Conservation (phyloP, 2,329 filamentous ascomycete species). For the Calonectria pauciramosa region DNA sequence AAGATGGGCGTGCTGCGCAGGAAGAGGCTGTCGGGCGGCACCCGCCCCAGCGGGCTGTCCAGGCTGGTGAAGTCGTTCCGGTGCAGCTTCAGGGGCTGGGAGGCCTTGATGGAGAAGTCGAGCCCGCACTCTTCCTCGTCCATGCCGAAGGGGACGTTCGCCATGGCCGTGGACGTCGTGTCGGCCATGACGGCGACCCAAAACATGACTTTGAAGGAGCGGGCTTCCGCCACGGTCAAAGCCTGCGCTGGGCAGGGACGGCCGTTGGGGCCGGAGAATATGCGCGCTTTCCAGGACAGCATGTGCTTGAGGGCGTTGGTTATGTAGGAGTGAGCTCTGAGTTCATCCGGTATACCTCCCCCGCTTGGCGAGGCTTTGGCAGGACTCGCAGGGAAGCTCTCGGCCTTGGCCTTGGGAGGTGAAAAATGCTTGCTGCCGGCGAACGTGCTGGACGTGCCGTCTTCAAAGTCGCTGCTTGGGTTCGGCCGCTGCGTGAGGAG, state of each 20-base stretch:
- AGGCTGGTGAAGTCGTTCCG: not conserved
- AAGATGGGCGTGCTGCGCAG: not conserved
- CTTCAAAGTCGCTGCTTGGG: not conserved
- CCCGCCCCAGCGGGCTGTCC: not conserved
- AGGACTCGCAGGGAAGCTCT: not conserved
- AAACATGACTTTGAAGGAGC: not conserved
- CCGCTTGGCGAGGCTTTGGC: not conserved
- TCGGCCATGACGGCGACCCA: conserved; percentile 1
- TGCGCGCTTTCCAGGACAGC: not conserved
- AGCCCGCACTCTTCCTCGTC: not conserved
- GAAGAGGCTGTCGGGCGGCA: not conserved
- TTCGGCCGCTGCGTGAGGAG: not conserved
- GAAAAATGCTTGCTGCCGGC: not conserved
- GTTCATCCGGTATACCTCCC: not conserved
- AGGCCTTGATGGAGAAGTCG: not conserved
- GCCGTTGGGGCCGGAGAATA: not conserved
- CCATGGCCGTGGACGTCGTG: not conserved
- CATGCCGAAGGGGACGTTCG: not conserved
- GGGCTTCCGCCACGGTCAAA: not conserved
- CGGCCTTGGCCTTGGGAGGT: too few relatives aligned
- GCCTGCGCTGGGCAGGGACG: not conserved
- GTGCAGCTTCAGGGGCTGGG: not conserved
- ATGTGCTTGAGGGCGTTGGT: not conserved
- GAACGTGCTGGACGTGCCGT: too few relatives aligned
- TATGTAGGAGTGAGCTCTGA: not conserved